Evolutionary conservation across 257 asterid species (phyloP), one percentile per base, ranked within the genome.

Genomic region (Pogostemon cablin): DNA sequence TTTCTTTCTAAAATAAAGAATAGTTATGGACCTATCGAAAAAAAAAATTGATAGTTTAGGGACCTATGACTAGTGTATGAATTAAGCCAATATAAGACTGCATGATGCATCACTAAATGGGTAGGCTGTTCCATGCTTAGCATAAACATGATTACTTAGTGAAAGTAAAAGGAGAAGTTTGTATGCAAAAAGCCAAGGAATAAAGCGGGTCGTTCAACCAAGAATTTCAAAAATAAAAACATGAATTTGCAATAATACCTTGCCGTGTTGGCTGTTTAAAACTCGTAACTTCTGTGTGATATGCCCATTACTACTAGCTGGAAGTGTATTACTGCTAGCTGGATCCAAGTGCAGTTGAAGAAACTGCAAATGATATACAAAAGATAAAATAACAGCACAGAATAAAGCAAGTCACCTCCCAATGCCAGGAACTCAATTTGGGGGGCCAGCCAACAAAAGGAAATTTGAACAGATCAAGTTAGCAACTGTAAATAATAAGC

Each of bases 281-380:
- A 92, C 86, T 77, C 82, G 72, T 72, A 92, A 85, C 49, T 79
- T 87, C 82, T 92, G 98, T 4, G 87, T 81, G 67, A 89, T 72
- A 54, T 79, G 76, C 66, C 86, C 97, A 34, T 76, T 79, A 55
- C 90, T 84, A 73, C 67, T 80, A 40, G 88, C 91, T 69, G 93
- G 90, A 65, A 92, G 92, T 11, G 85, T 82, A 75, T 84, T 86
- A 64, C 92, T 73, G 83, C 92, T 92, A 46, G 98, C 98, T 65
- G 98, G 95, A 72, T 92, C 96, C 93, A 92, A 82, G 72, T 92
- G 96, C 85, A 92, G 76, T 74, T 92, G 98, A 69, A 92, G 93
- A 89, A 87, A 92, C 98, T 91, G 88, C 66, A 63, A 59, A 72
- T 52, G 59, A 77, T 71, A 46, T 40, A 81, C 56, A 61, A 61